Base-by-base conservation (phyloP, 1,284 basidiomycete species). In the Pseudozyma thailandica region DNA sequence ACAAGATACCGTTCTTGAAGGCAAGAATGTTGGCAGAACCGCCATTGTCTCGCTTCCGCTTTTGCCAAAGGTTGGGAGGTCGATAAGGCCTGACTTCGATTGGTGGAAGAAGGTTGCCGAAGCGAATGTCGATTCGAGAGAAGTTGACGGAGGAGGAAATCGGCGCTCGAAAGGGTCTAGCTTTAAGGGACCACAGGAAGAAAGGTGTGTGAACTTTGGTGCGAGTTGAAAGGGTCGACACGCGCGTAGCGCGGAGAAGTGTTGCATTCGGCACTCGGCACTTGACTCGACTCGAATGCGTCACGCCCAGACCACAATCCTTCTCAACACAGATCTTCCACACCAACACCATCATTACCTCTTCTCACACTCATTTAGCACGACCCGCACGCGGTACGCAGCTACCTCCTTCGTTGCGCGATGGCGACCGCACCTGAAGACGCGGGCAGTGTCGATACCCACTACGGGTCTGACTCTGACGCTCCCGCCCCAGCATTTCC, bases 401-500 rank as follows among this genome's bases (percentile, higher is more conserved):
- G n/a, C n/a, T n/a, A n/a, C n/a, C n/a, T n/a, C n/a, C 33, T 12
- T 35, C 30, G 30, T 31, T 15, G 30, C 25, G 28, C 43, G 10
- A 18, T 26, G 25, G 25, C 15, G 3, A 28, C 26, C 15, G 28
- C 33, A 18, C 35, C 38, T 23, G 10, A 21, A 15, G 44, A 26
- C 9, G 27, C 37, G 25, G 37, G 26, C n/a, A 45, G 30, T 48
- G 39, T 42, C 37, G 23, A 20, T n/a, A 26, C 35, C 37, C 50
- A 35, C 39, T n/a, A 38, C 46, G 16, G 12, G 3, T 30, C 28
- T 8, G 38, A 45, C 28, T 16, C 18, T 4, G 52, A 62, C 25
- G 50, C 28, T 10, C 38, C 33, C 25, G 15, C 51, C 23, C 49
- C 50, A 9, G 54, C 50, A 4, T 73, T 95, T 16, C 92, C 92